A percentile compares a stretch with the other conserved stretches of the same genome.
Conservation (phyloP, 129 eudicot genomes). For the Mikania micrantha region DNA sequence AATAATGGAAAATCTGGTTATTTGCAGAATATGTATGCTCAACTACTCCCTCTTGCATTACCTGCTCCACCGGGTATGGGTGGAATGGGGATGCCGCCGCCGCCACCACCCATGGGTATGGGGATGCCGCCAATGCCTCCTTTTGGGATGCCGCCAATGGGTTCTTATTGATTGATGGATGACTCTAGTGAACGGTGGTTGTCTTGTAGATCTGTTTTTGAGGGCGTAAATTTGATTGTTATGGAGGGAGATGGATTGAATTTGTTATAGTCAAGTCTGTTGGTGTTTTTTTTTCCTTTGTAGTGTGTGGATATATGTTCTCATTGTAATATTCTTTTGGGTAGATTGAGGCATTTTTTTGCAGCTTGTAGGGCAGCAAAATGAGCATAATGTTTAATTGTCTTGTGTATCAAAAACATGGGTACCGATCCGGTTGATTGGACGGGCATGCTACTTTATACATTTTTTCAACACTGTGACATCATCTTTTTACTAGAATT, state of each 20-base stretch:
- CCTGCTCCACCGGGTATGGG: slow-evolving; percentile 87
- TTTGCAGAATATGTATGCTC: slow-evolving; percentile 90
- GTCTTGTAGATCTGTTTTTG: no score
- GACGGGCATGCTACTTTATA: slow-evolving; percentile 10
- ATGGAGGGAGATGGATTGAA: slow-evolving; percentile 15
- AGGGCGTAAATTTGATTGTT: background rate
- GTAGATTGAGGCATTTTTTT: slow-evolving; percentile 42
- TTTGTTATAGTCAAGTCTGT: background rate
- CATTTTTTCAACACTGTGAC: background rate
- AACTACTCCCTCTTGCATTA: slow-evolving; percentile 74
- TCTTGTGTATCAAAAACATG: slow-evolving; percentile 12
- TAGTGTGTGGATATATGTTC: slow-evolving; percentile 53
- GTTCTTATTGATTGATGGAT: slow-evolving; percentile 41
- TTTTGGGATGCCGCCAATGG: slow-evolving; percentile 92
- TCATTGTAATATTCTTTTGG: slow-evolving; percentile 62
- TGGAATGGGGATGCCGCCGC: slow-evolving; percentile 94
- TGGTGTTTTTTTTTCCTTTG: slow-evolving; percentile 3
- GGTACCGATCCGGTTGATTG: slow-evolving; percentile 5
- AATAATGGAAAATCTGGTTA: background rate
- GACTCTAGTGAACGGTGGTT: no score
- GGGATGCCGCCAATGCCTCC: slow-evolving; percentile 95
- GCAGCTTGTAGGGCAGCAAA: slow-evolving; percentile 31
- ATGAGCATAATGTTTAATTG: slow-evolving; percentile 28
- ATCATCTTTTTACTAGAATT: no score
- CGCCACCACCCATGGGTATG: slow-evolving; percentile 68